These are phyloP conservation scores for Epithemia pelagica DNA, from an alignment of 108 stramenopile species.

Conservation along the genomic window DNA sequence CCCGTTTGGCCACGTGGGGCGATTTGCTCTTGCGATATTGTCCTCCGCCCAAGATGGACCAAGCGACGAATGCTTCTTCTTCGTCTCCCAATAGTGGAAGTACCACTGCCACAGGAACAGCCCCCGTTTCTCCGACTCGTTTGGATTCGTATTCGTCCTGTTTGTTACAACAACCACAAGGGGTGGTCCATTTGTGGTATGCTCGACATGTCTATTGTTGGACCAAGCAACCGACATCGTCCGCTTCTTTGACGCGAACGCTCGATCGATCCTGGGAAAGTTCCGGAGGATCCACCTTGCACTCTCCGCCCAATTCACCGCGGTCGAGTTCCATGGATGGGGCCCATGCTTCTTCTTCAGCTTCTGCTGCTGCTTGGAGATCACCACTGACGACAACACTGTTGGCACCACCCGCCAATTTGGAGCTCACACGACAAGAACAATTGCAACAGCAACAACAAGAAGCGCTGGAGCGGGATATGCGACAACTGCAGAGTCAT, in stretches of 20 bases:
- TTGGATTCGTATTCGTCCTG: too few species aligned
- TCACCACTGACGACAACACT: too few species aligned
- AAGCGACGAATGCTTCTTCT: too few species aligned
- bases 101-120: too few species aligned
- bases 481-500: constrained; percentile 37
- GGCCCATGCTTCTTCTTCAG: too few species aligned
- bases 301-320: too few species aligned
- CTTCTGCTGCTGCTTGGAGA: too few species aligned
- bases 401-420: too few species aligned
- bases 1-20: constrained; percentile 35
- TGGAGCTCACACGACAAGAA: constrained; percentile 4
- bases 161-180: background rate
- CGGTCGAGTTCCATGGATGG: background rate
- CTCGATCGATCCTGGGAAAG: too few species aligned
- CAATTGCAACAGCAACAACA: constrained; percentile 7
- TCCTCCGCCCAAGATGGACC: constrained; percentile 8
- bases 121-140: background rate
- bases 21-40: constrained; percentile 29
- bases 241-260: too few species aligned
- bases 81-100: too few species aligned
- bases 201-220: constrained; percentile 48
- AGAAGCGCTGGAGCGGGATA: constrained; percentile 26
- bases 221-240: constrained; percentile 20
- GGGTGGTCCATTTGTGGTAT: constrained; percentile 6
- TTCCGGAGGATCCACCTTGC: too few species aligned